phyloP scores from a whole-genome alignment of 2,329 filamentous ascomycete species.

The Waltergamsia citrina region DNA sequence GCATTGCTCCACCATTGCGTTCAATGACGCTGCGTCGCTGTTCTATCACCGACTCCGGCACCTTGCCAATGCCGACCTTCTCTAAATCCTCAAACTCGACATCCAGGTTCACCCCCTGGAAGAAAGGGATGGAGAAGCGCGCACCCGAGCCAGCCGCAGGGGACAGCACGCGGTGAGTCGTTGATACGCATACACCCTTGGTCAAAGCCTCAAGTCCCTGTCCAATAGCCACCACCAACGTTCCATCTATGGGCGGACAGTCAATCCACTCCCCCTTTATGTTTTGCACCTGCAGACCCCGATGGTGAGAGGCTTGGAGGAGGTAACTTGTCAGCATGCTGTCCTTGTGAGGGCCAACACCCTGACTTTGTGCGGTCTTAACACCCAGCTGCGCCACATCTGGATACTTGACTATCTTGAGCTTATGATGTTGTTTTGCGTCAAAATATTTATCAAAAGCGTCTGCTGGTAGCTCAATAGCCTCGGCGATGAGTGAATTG shows the following conservation, averaged over 20 bases:
- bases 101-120: conserved; percentile 76
- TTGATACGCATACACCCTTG: conserved; percentile 70
- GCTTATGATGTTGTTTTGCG: conserved; percentile 66
- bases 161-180: conserved; percentile 75
- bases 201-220: conserved; percentile 83
- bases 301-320: conserved; percentile 68
- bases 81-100: conserved; percentile 72
- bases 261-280: conserved; percentile 71
- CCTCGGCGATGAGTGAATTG: conserved; percentile 73
- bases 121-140: conserved; percentile 76
- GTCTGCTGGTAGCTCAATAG: conserved; percentile 58
- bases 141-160: conserved; percentile 60
- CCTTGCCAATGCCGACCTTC: conserved; percentile 40
- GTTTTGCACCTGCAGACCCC: conserved; percentile 77
- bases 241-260: conserved; percentile 64
- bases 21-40: conserved; percentile 51
- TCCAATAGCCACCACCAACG: conserved; percentile 79
- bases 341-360: conserved; percentile 75
- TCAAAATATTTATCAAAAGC: conserved; percentile 79
- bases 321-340: conserved; percentile 77
- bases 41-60: conserved; percentile 53
- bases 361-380: conserved; percentile 36
- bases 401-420: conserved; percentile 84
- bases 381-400: conserved; percentile 51
- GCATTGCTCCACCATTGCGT: conserved; percentile 38